Base-by-base conservation (phyloP, 306 rosid species). In the Hippophae tibetana region DNA sequence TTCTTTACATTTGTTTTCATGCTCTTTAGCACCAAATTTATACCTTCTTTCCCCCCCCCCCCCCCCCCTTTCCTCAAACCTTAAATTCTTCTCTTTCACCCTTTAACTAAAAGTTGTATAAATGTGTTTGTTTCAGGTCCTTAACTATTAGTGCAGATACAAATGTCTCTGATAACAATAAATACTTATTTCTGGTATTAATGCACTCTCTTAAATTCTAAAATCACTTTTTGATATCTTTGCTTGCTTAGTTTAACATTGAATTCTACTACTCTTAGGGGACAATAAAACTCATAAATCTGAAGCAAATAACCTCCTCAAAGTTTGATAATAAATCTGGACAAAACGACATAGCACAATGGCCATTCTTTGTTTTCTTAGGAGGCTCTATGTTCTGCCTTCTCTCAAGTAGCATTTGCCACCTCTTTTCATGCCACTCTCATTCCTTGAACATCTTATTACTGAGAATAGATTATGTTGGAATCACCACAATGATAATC, bases 351-450 rank as follows among this genome's bases (percentile, higher is more conserved):
- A 55, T 44, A 64, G 74, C 78, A 54, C 78, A 82, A 58, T 92
- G 99, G 99, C 99, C 99, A 42, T 88, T 92, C 85, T 78, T 83
- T 47, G 95, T 85, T 13, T 92, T 85, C 95, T 45, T 92, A 11
- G 74, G 80, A 12, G 99, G 96, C 13, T 87, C 99, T 0, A 85
- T 92, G 93, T 88, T 92, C 80, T 92, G 99, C 60, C 93, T 92
- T 10, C 67, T 88, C 69, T 92, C 96, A 1, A 92, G 99, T 86
- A 87, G 85, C 83, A 70, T 73, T 18, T 92, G 99, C 78, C 99
- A 92, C 79, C 93, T 92, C 61, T 92, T 92, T 53, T 92, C 82
- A 3, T 92, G 99, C 61, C 96, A 92, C 70, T 87, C 96, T 9
- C 87, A 62, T 56, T 57, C 61, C 11, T 48, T 88, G 11, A 92